Conservation (phyloP, 768 basidiomycete genomes). For the Rubroboletus pulcherrimus region DNA sequence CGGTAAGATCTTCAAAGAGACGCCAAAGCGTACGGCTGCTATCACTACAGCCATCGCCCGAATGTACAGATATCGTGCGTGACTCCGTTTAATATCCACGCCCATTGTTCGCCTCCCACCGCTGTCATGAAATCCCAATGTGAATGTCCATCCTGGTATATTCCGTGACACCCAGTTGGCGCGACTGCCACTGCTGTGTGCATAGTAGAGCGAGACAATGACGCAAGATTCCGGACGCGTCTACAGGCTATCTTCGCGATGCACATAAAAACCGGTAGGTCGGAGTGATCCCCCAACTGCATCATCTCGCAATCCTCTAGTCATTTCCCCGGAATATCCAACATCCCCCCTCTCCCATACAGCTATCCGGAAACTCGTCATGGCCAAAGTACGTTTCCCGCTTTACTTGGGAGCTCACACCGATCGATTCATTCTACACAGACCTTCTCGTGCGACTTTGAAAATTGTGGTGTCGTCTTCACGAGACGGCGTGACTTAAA, state of each 20-base stretch:
- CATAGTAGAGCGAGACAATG: neutral
- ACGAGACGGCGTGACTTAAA: neutral
- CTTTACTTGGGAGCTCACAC: neutral
- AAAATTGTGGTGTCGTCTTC: neutral
- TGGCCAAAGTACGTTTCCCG: slow-evolving; percentile 2
- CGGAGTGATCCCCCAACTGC: neutral
- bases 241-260: neutral
- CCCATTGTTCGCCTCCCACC: neutral
- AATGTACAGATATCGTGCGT: neutral
- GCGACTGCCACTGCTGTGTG: neutral
- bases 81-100: neutral
- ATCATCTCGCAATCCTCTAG: neutral
- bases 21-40: neutral
- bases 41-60: neutral
- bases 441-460: neutral
- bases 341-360: neutral
- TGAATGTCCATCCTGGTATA: neutral
- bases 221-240: neutral
- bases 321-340: neutral
- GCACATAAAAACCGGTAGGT: neutral
- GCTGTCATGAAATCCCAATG: neutral
- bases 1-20: neutral
- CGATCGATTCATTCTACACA: neutral
- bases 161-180: neutral
- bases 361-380: neutral